These are phyloP conservation scores for Ceratobasidium sp. DNA, from an alignment of 1,284 basidiomycete genomes.

Conservation along the genomic window DNA sequence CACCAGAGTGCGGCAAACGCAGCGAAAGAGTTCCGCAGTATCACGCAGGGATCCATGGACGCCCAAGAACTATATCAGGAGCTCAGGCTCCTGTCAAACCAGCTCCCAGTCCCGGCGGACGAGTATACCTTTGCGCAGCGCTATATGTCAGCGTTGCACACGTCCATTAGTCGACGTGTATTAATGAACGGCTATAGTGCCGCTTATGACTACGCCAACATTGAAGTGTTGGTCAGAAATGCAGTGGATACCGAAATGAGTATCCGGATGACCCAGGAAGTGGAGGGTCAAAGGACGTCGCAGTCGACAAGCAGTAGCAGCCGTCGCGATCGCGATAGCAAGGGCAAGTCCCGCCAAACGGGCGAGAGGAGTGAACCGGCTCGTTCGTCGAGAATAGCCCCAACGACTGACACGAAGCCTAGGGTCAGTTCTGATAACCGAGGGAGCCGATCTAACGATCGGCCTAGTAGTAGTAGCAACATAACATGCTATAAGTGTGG, in stretches of 20 bases:
- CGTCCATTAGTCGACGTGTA: not conserved
- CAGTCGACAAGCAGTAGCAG: no score
- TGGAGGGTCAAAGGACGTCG: not conserved
- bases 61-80: constrained; percentile 5
- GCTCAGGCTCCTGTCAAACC: not conserved
- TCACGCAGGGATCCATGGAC: not conserved
- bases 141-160: not conserved
- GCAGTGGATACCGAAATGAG: not conserved
- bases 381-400: not conserved
- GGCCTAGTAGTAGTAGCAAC: not conserved
- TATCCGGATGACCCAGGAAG: not conserved
- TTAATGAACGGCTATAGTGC: not conserved
- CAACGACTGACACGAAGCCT: no score
- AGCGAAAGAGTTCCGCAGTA: not conserved
- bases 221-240: not conserved
- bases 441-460: no score
- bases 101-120: not conserved
- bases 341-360: not conserved
- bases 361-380: not conserved
- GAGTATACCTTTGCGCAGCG: not conserved
- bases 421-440: no score
- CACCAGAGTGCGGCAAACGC: not conserved
- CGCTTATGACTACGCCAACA: not conserved
- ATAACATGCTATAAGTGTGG: not conserved
- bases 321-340: not conserved